These are phyloP conservation scores for Daldinia caldariorum DNA, from an alignment of 495 filamentous ascomycete genomes.

Conservation along the genomic window DNA sequence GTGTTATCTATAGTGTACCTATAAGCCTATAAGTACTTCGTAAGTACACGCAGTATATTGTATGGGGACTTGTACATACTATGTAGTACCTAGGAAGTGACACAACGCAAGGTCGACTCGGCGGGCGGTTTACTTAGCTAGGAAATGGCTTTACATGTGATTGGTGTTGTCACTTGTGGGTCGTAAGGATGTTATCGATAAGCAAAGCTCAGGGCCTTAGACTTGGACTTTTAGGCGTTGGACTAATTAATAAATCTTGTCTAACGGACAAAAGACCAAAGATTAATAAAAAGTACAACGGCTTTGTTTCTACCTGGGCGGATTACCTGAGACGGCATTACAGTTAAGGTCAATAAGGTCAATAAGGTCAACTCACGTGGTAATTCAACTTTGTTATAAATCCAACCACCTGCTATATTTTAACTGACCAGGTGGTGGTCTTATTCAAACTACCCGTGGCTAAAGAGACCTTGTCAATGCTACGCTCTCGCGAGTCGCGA, in stretches of 20 bases:
- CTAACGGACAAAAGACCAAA: neutral
- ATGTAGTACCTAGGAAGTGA: too few relatives aligned
- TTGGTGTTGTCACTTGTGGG: conserved; percentile 29
- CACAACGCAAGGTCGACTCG: too few relatives aligned
- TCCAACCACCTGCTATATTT: neutral
- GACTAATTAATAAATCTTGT: conserved; percentile 10
- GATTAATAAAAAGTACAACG: neutral
- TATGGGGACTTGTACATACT: too few relatives aligned
- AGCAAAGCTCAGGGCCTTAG: conserved; percentile 18
- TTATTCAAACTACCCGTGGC: neutral
- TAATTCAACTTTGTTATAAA: neutral
- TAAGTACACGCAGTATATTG: too few relatives aligned
- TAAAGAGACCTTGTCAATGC: neutral
- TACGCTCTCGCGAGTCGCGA: neutral
- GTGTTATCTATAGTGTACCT: too few relatives aligned
- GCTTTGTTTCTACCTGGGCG: neutral
- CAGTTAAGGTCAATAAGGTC: too few relatives aligned
- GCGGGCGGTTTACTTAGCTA: neutral
- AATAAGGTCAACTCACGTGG: neutral
- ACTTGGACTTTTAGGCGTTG: too few relatives aligned
- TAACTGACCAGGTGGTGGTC: neutral
- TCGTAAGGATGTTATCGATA: conserved; percentile 30
- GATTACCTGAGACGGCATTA: neutral
- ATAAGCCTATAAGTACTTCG: too few relatives aligned
- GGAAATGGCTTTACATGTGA: conserved; percentile 30